Evolutionary conservation across 192 early-diverging fungal genomes (phyloP).

Genomic region (Gonapodya prolifera): DNA sequence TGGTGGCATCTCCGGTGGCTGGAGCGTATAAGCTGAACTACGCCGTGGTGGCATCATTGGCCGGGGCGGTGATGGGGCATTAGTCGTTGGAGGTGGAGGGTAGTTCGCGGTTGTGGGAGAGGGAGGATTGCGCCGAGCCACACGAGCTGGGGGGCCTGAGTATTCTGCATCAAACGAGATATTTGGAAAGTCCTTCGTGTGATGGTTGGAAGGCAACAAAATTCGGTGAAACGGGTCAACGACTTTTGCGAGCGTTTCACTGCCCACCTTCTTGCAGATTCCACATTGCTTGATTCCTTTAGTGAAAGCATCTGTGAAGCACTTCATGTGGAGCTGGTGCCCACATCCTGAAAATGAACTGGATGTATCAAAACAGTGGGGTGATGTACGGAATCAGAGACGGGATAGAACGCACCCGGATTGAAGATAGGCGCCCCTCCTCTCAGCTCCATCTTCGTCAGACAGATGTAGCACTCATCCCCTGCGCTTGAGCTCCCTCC

Average conservation of each 20-base stretch:
- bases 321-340: not conserved
- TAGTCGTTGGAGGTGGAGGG: not conserved
- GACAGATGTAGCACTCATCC: constrained; percentile 3
- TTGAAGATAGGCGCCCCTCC: not conserved
- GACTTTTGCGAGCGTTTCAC: not conserved
- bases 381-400: not conserved
- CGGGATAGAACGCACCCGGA: not conserved
- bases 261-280: not conserved
- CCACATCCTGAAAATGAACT: not conserved
- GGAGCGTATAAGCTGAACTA: too few species aligned
- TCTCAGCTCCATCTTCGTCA: not conserved
- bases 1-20: too few species aligned
- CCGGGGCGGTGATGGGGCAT: too few species aligned
- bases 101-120: not conserved
- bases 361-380: not conserved
- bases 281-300: not conserved
- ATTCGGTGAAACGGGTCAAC: not conserved
- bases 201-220: not conserved
- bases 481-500: too few species aligned
- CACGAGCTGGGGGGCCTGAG: not conserved
- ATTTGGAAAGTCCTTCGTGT: not conserved
- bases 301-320: not conserved
- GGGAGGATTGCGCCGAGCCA: not conserved
- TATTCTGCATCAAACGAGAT: not conserved
- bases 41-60: too few species aligned